Evolutionary conservation across 2,329 filamentous ascomycete genomes (phyloP).

Genomic region (Colletotrichum sp.): DNA sequence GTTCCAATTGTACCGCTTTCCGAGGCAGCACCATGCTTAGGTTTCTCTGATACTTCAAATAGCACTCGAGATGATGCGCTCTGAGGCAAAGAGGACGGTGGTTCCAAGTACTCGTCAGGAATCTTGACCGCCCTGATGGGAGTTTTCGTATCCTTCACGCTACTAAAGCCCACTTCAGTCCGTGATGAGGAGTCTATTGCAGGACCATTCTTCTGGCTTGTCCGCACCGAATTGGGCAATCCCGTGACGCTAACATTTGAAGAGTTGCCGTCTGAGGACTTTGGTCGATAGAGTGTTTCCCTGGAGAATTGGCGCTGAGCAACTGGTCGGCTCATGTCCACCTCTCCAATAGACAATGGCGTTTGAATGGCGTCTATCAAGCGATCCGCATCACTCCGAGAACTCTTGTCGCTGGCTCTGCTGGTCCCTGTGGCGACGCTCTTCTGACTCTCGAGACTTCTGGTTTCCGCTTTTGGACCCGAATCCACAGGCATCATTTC

Average conservation of each 20-base stretch:
- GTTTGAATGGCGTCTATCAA: conserved; percentile 76
- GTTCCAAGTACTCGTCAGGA: conserved; percentile 49
- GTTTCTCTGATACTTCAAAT: conserved; percentile 38
- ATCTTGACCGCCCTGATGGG: conserved; percentile 53
- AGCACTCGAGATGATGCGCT: conserved; percentile 39
- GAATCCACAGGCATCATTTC: background rate
- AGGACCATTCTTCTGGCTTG: conserved; percentile 16
- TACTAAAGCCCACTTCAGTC: conserved; percentile 38
- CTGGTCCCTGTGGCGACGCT: conserved; percentile 46
- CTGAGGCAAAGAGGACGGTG: conserved; percentile 32
- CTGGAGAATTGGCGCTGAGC: conserved; percentile 25
- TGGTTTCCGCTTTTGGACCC: conserved; percentile 22
- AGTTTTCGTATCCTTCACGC: conserved; percentile 48
- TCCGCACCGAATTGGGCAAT: background rate
- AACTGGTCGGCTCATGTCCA: background rate
- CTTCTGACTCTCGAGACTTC: conserved; percentile 34
- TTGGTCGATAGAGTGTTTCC: conserved; percentile 1
- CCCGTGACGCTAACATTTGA: background rate
- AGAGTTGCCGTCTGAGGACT: background rate
- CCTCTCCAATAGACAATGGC: conserved; percentile 46
- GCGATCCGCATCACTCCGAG: conserved; percentile 68
- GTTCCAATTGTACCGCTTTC: conserved; percentile 3
- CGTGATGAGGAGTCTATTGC: conserved; percentile 24
- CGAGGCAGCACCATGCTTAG: background rate
- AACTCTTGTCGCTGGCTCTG: conserved; percentile 50